Percentiles rank a stretch among this genome's conserved stretches.
Conservation (phyloP, 2,329 filamentous ascomycete genomes). For the Sphaerostilbella broomeana region DNA sequence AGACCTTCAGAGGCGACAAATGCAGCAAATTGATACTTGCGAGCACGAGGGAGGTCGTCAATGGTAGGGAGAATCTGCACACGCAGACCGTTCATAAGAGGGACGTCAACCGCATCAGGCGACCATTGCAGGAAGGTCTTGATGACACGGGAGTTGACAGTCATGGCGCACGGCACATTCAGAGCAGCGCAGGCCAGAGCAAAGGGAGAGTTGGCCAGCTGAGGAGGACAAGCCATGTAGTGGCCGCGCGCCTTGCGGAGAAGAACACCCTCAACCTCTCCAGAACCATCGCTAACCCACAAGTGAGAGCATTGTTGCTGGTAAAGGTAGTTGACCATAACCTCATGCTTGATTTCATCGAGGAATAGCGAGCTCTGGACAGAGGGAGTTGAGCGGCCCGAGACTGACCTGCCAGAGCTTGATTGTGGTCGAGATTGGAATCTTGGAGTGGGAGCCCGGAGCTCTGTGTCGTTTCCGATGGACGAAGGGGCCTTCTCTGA, state of each 20-base stretch:
- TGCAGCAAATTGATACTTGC: constrained; percentile 75
- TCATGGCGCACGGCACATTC: constrained; percentile 73
- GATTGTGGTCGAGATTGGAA: constrained; percentile 28
- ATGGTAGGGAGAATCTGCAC: constrained; percentile 69
- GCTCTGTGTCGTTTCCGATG: constrained; percentile 36
- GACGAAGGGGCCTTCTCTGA: constrained; percentile 33
- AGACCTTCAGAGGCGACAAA: constrained; percentile 67
- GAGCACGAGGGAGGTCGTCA: constrained; percentile 60
- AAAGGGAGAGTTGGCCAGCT: constrained; percentile 56
- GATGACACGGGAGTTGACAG: constrained; percentile 71
- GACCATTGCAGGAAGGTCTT: constrained; percentile 70
- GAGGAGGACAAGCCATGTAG: constrained; percentile 67
- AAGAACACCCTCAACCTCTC: constrained; percentile 65
- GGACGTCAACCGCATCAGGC: constrained; percentile 66
- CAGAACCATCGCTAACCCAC: constrained; percentile 65
- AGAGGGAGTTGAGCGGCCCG: constrained; percentile 35
- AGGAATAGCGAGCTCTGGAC: constrained; percentile 49
- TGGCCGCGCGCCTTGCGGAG: constrained; percentile 60
- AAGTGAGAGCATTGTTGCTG: constrained; percentile 70
- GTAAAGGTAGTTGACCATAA: constrained; percentile 78
- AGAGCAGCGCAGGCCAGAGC: constrained; percentile 59
- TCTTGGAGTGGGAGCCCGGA: constrained; percentile 41
- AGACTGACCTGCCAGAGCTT: no score
- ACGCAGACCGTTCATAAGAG: constrained; percentile 67
- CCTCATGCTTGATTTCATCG: constrained; percentile 71